These are phyloP conservation scores for Penicillium sp. DNA, from an alignment of 2,329 filamentous ascomycete species.

Conservation along the genomic window DNA sequence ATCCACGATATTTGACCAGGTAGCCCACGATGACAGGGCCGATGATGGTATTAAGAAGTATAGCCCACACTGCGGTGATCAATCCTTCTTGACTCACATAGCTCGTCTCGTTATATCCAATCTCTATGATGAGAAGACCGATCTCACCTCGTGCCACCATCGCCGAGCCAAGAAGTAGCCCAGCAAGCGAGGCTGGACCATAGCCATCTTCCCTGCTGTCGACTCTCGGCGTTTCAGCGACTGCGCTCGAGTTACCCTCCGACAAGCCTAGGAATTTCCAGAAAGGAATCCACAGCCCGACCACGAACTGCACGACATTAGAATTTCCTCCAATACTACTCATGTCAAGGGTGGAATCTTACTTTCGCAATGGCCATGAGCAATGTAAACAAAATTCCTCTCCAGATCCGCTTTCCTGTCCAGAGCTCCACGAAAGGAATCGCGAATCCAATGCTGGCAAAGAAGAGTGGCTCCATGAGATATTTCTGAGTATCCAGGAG, in stretches of 20 bases:
- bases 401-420: conserved; percentile 36
- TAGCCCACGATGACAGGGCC: conserved; percentile 31
- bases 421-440: conserved; percentile 36
- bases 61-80: conserved; percentile 33
- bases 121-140: conserved; percentile 35
- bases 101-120: conserved; percentile 34
- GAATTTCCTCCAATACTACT: too few relatives aligned
- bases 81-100: conserved; percentile 19
- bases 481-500: conserved; percentile 37
- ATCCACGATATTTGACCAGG: conserved; percentile 26
- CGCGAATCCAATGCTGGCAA: conserved; percentile 35
- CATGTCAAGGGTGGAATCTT: background rate
- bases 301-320: conserved; percentile 22
- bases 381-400: conserved; percentile 31
- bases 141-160: conserved; percentile 39
- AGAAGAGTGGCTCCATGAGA: conserved; percentile 37
- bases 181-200: conserved; percentile 23
- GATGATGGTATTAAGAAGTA: conserved; percentile 36
- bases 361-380: conserved; percentile 36
- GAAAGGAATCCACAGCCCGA: conserved; percentile 31
- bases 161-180: conserved; percentile 31
- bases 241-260: background rate
- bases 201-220: conserved; percentile 2
- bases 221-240: background rate
- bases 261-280: conserved; percentile 14